Conservation (phyloP, 805 yeast species). For the Ogataea trehaloabstinens region DNA sequence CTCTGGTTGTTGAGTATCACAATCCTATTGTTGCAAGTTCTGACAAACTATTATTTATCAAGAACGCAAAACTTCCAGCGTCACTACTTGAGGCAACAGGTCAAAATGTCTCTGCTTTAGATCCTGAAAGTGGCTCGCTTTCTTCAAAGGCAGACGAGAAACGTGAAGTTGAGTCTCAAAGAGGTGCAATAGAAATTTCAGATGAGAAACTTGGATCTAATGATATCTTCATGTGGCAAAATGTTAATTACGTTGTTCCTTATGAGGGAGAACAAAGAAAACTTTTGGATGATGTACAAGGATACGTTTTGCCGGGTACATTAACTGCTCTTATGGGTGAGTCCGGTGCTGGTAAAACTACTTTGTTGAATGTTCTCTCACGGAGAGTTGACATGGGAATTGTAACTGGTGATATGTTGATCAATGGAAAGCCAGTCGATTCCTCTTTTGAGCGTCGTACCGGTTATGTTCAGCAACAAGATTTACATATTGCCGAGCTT, state of each 20-base stretch:
- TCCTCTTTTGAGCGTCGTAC: constrained; percentile 51
- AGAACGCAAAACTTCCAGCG: constrained; percentile 26
- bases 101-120: constrained; percentile 26
- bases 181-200: constrained; percentile 11
- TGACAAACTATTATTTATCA: constrained; percentile 32
- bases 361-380: constrained; percentile 51
- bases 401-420: constrained; percentile 55
- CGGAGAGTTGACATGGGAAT: constrained; percentile 52
- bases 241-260: constrained; percentile 57
- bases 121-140: constrained; percentile 30
- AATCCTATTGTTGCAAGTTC: constrained; percentile 31
- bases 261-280: constrained; percentile 39
- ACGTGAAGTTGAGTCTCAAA: constrained; percentile 15
- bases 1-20: constrained; percentile 30
- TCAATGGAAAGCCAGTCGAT: constrained; percentile 49
- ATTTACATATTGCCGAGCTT: constrained; percentile 46
- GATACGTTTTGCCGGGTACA: constrained; percentile 51
- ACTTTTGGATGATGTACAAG: constrained; percentile 43
- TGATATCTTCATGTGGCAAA: constrained; percentile 61
- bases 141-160: constrained; percentile 9
- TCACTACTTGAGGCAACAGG: constrained; percentile 30
- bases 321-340: constrained; percentile 64
- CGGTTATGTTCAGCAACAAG: constrained; percentile 59
- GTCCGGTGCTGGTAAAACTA: constrained; percentile 65
- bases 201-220: constrained; percentile 33